Base-by-base conservation (phyloP, 331 rosid species). In the Pyrus hybrid region DNA sequence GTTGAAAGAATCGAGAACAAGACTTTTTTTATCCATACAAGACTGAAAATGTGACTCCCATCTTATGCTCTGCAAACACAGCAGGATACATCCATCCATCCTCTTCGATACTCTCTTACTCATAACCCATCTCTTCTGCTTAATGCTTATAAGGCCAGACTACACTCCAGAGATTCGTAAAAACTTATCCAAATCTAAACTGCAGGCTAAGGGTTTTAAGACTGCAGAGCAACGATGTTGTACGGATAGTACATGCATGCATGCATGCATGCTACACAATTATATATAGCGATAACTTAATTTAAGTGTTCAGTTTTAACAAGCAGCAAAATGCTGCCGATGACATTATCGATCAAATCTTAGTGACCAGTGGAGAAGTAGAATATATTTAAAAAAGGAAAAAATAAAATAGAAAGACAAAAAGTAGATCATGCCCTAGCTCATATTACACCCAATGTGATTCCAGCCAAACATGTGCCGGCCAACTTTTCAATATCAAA, bases 221-320 rank as follows among this genome's bases (percentile, higher is more conserved):
- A 62, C 72, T 63, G 56, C 72, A 60, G n/a, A 45, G 26, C 11
- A 77, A 80, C 26, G 61, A 66, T 61, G 29, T 60, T 60, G 71
- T 64, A 88, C 91, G 89, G 84, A 83, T 4, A 63, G 88, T 83
- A 78, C 87, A 80, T 58, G 47, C 49, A 43, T 43, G 49, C 49
- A 43, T 43, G 49, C 49, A 43, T 43, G 49, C 49, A 43, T 43
- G 6, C 49, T 43, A 43, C 49, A 43, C 1, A 43, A 0, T 43
- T 43, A 43, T 13, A 43, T 43, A 12, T 13, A 43, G 13, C 47
- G 17, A 43, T 43, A 43, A 43, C 49, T 12, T 12, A 43, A 43
- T 43, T 43, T 1, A 43, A 13, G 49, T 43, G 49, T 43, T 43
- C 49, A 13, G 16, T 43, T 43, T 43, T 3, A 43, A 43, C 21